A percentile compares a stretch with the other conserved stretches of the same genome.
Evolutionary conservation across 2,329 filamentous ascomycete species (phyloP).

Genomic region (Fusarium hainanense): DNA sequence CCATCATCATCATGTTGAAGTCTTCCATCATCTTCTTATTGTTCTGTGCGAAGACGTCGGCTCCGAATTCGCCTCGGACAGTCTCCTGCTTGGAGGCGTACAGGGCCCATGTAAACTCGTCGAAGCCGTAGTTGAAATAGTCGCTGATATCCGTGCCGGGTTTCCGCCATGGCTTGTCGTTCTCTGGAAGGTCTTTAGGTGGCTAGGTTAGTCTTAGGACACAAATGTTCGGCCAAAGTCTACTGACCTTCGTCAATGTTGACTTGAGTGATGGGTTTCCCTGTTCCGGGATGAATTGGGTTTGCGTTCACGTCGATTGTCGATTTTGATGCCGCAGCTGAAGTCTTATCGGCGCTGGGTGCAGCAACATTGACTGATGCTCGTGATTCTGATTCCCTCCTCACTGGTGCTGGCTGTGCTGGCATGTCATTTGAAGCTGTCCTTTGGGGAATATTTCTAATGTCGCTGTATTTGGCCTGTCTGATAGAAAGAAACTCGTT

Average conservation of each 20-base stretch:
- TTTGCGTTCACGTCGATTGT: constrained; percentile 87
- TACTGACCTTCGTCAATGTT: constrained; percentile 74
- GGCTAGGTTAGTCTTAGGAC: constrained; percentile 11
- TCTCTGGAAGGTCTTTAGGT: constrained; percentile 72
- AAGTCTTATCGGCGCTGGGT: constrained; percentile 64
- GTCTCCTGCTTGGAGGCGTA: constrained; percentile 91
- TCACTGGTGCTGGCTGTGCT: constrained; percentile 58
- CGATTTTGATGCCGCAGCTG: constrained; percentile 78
- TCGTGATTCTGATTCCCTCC: constrained; percentile 59
- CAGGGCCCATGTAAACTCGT: constrained; percentile 97
- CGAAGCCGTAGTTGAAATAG: constrained; percentile 99
- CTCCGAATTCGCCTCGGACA: constrained; percentile 79
- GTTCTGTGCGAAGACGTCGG: constrained; percentile 69
- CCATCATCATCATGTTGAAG: constrained; percentile 76
- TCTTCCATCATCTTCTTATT: constrained; percentile 85
- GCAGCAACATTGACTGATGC: constrained; percentile 49
- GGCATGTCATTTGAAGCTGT: constrained; percentile 64
- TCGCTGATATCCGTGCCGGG: constrained; percentile 95
- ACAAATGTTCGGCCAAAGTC: too few species aligned
- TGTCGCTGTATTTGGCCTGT: constrained; percentile 72
- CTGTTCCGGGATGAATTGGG: constrained; percentile 80
- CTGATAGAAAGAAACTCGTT: constrained; percentile 49
- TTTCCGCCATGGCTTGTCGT: constrained; percentile 94
- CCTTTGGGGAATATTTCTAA: constrained; percentile 72
- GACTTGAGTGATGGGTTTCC: constrained; percentile 82